Evolutionary conservation across 2,329 filamentous ascomycete genomes (phyloP).

Genomic region (Aureobasidium uvarum): DNA sequence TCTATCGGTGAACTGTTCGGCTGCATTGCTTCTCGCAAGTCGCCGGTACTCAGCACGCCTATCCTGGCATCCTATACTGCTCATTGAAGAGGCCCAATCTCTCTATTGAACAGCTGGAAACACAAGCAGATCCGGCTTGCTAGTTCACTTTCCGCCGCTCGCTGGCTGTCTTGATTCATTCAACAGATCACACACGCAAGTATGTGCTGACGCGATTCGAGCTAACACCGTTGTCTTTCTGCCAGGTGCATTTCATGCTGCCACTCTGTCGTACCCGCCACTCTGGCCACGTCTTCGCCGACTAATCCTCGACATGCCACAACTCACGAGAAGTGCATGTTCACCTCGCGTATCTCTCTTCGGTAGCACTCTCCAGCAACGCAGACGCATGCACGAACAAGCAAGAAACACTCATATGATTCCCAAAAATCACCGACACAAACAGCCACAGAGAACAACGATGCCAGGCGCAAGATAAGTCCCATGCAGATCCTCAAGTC

Average conservation of each 20-base stretch:
- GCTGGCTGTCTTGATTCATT: neutral
- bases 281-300: neutral
- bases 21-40: no score
- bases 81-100: no score
- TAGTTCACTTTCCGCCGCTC: neutral
- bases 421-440: neutral
- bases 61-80: no score
- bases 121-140: no score
- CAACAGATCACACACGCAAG: neutral
- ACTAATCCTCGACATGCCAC: neutral
- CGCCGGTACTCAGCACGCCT: no score
- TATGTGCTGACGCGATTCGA: neutral
- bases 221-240: neutral
- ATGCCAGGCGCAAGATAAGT: neutral
- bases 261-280: neutral
- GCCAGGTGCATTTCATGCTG: neutral
- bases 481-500: no score
- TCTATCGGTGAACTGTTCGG: no score
- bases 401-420: neutral
- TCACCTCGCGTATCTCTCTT: no score
- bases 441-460: neutral
- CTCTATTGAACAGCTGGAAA: no score
- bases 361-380: neutral
- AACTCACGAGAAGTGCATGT: no score
- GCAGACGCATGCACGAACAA: neutral